Conservation (phyloP, 257 asterid genomes). For the Perilla frutescens region DNA sequence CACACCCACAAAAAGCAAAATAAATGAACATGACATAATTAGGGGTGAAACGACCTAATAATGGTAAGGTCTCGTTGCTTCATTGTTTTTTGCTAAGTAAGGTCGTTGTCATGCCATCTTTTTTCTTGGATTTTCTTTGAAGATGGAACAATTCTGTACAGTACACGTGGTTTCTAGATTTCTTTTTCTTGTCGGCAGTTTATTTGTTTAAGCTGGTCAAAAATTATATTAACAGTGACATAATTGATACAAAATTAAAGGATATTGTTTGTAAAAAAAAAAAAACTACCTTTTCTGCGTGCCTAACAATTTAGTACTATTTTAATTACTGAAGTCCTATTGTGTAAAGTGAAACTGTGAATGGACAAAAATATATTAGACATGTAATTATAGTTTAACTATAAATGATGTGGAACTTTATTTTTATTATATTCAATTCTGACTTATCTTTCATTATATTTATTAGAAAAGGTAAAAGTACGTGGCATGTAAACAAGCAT, state of each 20-base stretch:
- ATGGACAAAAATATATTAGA: not conserved
- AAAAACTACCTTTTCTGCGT: not conserved
- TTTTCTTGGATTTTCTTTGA: conserved; percentile 25
- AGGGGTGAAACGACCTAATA: too few relatives aligned
- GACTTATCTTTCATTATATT: not conserved
- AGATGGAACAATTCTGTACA: not conserved
- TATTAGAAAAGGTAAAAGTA: not conserved
- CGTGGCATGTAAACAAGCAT: conserved; percentile 27
- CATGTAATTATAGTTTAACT: not conserved
- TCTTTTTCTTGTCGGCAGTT: conserved; percentile 26
- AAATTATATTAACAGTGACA: conserved; percentile 21
- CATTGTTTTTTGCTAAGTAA: not conserved
- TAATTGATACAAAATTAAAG: not conserved
- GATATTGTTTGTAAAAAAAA: not conserved
- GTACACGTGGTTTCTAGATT: conserved; percentile 35
- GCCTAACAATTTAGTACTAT: not conserved
- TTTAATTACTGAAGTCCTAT: not conserved
- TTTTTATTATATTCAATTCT: not conserved
- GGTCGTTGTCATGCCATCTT: conserved; percentile 27
- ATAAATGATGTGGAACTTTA: not conserved
- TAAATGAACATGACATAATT: too few relatives aligned
- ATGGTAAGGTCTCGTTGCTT: too few relatives aligned
- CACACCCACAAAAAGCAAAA: too few relatives aligned
- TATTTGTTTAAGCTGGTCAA: conserved; percentile 26
- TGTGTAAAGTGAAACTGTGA: not conserved